These are phyloP conservation scores for Thuja plicata DNA, from an alignment of 83 land plant species.

Conservation along the genomic window DNA sequence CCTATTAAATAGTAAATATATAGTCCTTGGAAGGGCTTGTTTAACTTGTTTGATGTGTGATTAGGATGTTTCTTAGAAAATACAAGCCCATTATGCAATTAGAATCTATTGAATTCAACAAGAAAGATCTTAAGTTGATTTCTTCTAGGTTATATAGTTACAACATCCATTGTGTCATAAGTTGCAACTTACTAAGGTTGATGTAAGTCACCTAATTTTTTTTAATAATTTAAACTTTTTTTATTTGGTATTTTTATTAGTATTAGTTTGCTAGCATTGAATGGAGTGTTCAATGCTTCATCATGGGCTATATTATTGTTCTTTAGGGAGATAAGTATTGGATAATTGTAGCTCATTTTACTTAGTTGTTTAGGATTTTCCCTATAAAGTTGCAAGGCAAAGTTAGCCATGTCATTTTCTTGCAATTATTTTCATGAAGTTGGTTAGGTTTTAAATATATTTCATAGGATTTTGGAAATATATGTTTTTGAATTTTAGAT, in stretches of 20 bases:
- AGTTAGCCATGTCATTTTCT: background rate
- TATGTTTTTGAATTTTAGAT: background rate
- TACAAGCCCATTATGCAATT: background rate
- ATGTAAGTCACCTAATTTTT: too few species aligned
- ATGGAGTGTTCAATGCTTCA: background rate
- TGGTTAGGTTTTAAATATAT: background rate
- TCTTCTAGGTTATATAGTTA: background rate
- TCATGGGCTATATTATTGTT: background rate
- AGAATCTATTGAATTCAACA: background rate
- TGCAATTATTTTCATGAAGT: background rate
- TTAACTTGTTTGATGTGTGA: background rate
- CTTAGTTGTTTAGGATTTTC: background rate
- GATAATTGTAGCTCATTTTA: background rate
- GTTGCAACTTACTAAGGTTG: background rate
- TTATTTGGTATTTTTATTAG: background rate
- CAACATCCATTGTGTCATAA: background rate
- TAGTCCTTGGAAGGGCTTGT: too few species aligned
- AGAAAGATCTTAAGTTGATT: background rate
- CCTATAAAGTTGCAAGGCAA: background rate
- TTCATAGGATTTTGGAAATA: background rate
- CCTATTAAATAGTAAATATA: background rate
- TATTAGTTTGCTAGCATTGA: background rate
- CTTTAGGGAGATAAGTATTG: background rate
- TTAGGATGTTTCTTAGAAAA: background rate
- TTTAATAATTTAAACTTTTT: too few species aligned